These are phyloP conservation scores for Echinosophora koreensis DNA, from an alignment of 306 rosid species.

Conservation along the genomic window DNA sequence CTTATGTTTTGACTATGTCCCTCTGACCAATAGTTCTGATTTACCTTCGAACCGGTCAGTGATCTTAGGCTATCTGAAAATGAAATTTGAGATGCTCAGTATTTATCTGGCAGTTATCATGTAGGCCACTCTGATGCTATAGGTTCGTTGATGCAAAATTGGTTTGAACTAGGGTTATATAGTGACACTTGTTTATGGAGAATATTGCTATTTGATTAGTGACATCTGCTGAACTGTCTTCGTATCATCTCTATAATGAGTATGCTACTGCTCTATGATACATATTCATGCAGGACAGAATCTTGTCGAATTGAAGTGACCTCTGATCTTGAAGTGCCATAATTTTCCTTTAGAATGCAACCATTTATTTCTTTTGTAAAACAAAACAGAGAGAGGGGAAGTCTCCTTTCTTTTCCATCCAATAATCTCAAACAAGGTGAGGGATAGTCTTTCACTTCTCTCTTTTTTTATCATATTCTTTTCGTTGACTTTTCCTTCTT, in stretches of 20 bases:
- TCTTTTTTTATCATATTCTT: too few relatives aligned
- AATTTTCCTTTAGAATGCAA: too few relatives aligned
- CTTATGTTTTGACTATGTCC: background rate
- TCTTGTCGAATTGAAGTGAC: too few relatives aligned
- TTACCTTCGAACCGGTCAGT: background rate
- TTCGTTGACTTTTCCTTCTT: too few relatives aligned
- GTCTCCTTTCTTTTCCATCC: too few relatives aligned
- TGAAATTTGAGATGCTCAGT: background rate
- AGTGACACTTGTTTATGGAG: background rate
- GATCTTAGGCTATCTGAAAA: background rate
- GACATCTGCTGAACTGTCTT: background rate
- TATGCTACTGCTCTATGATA: slow-evolving; percentile 38
- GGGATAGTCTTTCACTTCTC: too few relatives aligned
- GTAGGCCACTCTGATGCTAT: background rate
- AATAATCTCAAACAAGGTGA: too few relatives aligned
- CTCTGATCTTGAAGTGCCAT: too few relatives aligned
- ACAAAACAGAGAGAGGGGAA: too few relatives aligned
- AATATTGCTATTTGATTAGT: background rate
- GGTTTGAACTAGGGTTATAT: background rate
- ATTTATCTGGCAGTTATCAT: background rate
- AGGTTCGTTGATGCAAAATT: background rate
- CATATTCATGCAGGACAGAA: background rate
- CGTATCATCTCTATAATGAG: slow-evolving; percentile 1
- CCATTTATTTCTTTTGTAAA: too few relatives aligned
- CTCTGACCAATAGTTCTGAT: background rate